Base-by-base conservation (phyloP, 225 moss, liverwort and hornwort species). In the Physcomitrellopsis africana region DNA sequence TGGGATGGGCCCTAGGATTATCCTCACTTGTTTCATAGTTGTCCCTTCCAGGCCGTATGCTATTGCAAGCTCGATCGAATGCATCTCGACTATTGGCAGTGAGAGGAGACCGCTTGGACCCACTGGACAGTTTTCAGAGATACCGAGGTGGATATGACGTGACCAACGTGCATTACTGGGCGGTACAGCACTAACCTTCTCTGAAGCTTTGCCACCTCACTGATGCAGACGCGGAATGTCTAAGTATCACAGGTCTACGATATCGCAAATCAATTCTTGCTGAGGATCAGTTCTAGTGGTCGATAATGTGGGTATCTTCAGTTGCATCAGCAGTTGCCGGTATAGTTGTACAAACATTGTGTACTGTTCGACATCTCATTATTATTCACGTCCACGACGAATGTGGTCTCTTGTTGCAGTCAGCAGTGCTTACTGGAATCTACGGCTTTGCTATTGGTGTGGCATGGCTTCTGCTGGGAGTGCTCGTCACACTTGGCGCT, bases 401-500 rank as follows among this genome's bases (percentile, higher is more conserved):
- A 51, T 37, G 45, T 63, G 44, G 5, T 51, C n/a, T 15, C 1
- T 2, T 59, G 2, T 11, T 76, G 83, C 87, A 90, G 87, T 90
- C 90, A 24, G 81, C 70, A 69, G 80, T 64, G 41, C 83, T 77
- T 41, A 85, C 87, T 45, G 87, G 87, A 51, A 67, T 90, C 17
- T 76, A 76, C 19, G 90, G 87, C 24, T 90, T 85, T 65, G 81
- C 83, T 10, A 76, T 85, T 26, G 85, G 81, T 43, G 85, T 75
- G 45, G 79, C 74, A 44, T 87, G 85, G 83, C 66, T 90, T 62
- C 66, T 87, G 32, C 41, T 85, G 29, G 90, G 90, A 44, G 43
- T 80, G 55, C 62, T 90, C 17, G 72, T 87, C 32, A 26, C 61
- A 9, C 62, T 85, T 12, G 32, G 77, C 29, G 67, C 78, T n/a